These are phyloP conservation scores for Vitis hybrid DNA, from an alignment of 177 flowering plant genomes.

Conservation along the genomic window DNA sequence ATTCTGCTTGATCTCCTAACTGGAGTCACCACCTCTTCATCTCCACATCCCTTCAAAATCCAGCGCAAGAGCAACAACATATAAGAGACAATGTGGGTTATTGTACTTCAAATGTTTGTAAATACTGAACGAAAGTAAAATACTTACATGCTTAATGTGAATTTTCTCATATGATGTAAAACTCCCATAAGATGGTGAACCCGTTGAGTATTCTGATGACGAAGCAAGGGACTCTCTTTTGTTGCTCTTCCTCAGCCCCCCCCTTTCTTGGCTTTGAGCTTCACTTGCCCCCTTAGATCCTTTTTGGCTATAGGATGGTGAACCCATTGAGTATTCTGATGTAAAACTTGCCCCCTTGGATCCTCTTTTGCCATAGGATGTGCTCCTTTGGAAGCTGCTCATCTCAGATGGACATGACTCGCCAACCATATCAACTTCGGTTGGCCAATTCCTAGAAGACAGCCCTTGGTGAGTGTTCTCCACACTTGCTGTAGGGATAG, in stretches of 20 bases:
- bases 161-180: conserved; percentile 74
- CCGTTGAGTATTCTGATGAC: conserved; percentile 50
- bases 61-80: not conserved
- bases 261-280: conserved; percentile 38
- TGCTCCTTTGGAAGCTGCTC: conserved; percentile 46
- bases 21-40: conserved; percentile 63
- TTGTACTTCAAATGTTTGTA: not conserved
- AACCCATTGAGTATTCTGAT: too few species aligned
- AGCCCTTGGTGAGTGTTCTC: conserved; percentile 14
- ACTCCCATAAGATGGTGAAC: conserved; percentile 75
- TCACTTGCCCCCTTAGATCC: conserved; percentile 17
- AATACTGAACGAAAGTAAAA: not conserved
- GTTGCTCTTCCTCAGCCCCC: conserved; percentile 22
- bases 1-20: conserved; percentile 83
- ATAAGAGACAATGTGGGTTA: not conserved
- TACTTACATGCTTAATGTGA: conserved; percentile 53
- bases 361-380: conserved; percentile 21
- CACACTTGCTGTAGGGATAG: conserved; percentile 17
- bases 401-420: conserved; percentile 57
- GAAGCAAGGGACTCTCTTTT: conserved; percentile 51
- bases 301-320: conserved; percentile 21
- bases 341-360: conserved; percentile 5
- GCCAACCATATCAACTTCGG: conserved; percentile 41
- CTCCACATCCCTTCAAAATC: conserved; percentile 35
- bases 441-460: conserved; percentile 24